A percentile compares a stretch with the other conserved stretches of the same genome.
Conservation (phyloP, 169 alveolate species). For the Babesia caballi region DNA sequence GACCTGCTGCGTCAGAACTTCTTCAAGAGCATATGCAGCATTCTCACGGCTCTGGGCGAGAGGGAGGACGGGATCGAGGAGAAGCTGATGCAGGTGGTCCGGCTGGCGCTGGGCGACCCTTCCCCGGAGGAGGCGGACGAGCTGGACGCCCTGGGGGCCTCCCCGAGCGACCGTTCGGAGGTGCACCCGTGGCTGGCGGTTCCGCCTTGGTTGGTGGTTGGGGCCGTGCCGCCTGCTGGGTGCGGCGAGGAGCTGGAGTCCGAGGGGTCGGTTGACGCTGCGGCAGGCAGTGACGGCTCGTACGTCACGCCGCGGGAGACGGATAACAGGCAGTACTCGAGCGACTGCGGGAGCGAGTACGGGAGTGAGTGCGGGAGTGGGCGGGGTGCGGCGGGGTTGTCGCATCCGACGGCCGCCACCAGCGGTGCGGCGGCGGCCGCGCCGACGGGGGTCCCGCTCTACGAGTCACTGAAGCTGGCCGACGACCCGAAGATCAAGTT, state of each 20-base stretch:
- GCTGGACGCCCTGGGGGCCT: not conserved
- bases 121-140: not conserved
- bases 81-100: slow-evolving; percentile 3
- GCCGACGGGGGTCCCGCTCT: not conserved
- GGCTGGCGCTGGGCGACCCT: slow-evolving; percentile 20
- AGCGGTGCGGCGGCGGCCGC: not conserved
- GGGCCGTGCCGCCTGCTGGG: not conserved
- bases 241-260: not conserved
- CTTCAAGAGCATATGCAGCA: slow-evolving; percentile 25
- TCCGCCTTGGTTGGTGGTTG: slow-evolving; percentile 13
- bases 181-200: not conserved
- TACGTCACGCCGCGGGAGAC: no score
- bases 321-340: no score
- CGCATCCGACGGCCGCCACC: not conserved
- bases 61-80: slow-evolving; percentile 9
- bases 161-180: not conserved
- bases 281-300: no score
- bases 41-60: not conserved
- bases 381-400: no score
- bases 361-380: no score
- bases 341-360: not conserved
- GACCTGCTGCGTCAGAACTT: slow-evolving; percentile 16
- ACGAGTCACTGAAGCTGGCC: slow-evolving; percentile 5
- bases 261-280: no score
- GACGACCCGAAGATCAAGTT: slow-evolving; percentile 19